Percentiles rank a stretch among this genome's conserved stretches.
Conservation (phyloP, 2,329 filamentous ascomycete species). For the Penicillium psychrosexuale region DNA sequence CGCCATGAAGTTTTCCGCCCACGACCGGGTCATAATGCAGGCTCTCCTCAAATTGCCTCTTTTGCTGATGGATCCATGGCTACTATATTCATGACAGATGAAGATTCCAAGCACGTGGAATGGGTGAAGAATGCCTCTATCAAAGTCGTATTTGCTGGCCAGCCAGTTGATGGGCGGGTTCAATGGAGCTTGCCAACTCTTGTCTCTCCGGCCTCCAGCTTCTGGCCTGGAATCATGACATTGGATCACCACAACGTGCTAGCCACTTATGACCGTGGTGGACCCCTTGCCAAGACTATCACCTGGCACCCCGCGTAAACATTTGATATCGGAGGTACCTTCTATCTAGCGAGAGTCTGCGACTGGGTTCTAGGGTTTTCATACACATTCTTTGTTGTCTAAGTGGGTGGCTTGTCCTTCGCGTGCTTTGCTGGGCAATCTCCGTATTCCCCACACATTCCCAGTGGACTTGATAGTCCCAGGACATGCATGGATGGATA, state of each 20-base stretch:
- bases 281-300: slow-evolving; percentile 27
- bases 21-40: slow-evolving; percentile 41
- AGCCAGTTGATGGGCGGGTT: slow-evolving; percentile 34
- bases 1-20: slow-evolving; percentile 45
- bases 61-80: slow-evolving; percentile 42
- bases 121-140: slow-evolving; percentile 45
- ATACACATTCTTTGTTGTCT: neutral
- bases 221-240: slow-evolving; percentile 42
- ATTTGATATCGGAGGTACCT: neutral
- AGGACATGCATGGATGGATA: neutral
- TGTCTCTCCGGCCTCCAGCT: slow-evolving; percentile 33
- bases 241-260: slow-evolving; percentile 28
- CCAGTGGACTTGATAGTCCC: no score
- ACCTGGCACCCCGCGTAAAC: slow-evolving; percentile 20
- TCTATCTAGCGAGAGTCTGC: neutral
- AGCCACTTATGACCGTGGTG: slow-evolving; percentile 31
- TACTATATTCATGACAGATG: slow-evolving; percentile 50
- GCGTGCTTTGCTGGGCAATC: neutral
- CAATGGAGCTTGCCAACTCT: slow-evolving; percentile 34
- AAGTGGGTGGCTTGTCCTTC: neutral
- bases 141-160: slow-evolving; percentile 41
- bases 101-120: slow-evolving; percentile 35
- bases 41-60: slow-evolving; percentile 47
- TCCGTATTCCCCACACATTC: neutral
- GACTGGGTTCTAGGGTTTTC: neutral